Conservation (phyloP, 1,139 yeast genomes). For the Hansenula sp. region DNA sequence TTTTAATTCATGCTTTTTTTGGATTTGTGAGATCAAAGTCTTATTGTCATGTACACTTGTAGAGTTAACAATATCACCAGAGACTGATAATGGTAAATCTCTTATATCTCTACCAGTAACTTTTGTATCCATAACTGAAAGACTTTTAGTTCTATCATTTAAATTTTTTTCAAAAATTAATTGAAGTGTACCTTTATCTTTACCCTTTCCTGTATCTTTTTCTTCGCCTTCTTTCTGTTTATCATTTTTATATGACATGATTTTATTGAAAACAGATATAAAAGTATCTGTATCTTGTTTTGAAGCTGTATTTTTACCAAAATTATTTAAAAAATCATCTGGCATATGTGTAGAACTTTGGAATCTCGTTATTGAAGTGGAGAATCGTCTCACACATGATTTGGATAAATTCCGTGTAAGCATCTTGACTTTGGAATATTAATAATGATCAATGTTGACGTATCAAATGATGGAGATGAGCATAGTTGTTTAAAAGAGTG, state of each 20-base stretch:
- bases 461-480: too few species aligned
- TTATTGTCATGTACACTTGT: not conserved
- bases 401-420: too few species aligned
- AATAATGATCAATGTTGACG: too few species aligned
- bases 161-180: slow-evolving; percentile 5
- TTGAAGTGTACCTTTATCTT: slow-evolving; percentile 1
- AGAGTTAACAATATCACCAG: not conserved
- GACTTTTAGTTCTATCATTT: not conserved
- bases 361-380: not conserved
- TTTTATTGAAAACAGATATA: slow-evolving; percentile 4
- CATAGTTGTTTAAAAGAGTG: too few species aligned
- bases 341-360: not conserved
- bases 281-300: slow-evolving; percentile 7
- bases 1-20: slow-evolving; percentile 1
- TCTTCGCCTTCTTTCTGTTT: not conserved
- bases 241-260: slow-evolving; percentile 3
- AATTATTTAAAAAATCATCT: slow-evolving; percentile 1
- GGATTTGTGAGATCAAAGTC: not conserved
- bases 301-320: slow-evolving; percentile 5
- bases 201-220: not conserved
- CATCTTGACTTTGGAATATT: too few species aligned
- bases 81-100: not conserved
- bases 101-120: not conserved
- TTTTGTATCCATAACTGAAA: not conserved
- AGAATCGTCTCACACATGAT: too few species aligned